Evolutionary conservation across 164 flowering plant genomes (phyloP).

Genomic region (Dillenia turbinata): DNA sequence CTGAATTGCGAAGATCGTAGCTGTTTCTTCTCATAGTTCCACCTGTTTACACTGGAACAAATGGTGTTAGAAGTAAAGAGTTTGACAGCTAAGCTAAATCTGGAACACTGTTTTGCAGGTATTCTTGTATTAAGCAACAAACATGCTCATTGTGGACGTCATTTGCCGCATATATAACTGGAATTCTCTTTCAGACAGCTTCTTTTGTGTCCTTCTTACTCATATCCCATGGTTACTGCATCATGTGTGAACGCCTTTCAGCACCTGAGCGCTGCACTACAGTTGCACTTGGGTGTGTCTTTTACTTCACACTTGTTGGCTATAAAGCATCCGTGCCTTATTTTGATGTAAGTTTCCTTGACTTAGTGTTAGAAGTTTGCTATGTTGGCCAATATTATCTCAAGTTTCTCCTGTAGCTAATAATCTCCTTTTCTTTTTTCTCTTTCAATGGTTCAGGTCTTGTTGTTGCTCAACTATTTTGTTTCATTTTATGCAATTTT

Average conservation of each 20-base stretch:
- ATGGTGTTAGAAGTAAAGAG: too few species aligned
- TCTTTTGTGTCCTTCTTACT: slow-evolving; percentile 75
- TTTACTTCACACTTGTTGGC: slow-evolving; percentile 84
- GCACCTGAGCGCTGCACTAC: slow-evolving; percentile 63
- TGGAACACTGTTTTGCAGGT: slow-evolving; percentile 44
- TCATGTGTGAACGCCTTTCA: slow-evolving; percentile 80
- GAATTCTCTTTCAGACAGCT: slow-evolving; percentile 85
- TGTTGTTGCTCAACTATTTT: slow-evolving; percentile 67
- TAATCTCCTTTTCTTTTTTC: background rate
- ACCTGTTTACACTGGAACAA: too few species aligned
- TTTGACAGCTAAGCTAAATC: too few species aligned
- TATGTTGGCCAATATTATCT: background rate
- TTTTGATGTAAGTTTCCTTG: slow-evolving; percentile 61
- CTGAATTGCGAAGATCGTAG: too few species aligned
- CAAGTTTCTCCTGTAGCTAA: background rate
- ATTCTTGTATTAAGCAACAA: slow-evolving; percentile 67
- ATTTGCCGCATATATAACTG: slow-evolving; percentile 84
- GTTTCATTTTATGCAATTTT: slow-evolving; percentile 74
- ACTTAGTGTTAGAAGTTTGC: too few species aligned
- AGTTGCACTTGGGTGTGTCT: slow-evolving; percentile 71
- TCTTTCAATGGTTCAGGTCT: slow-evolving; percentile 39
- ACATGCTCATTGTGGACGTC: slow-evolving; percentile 95
- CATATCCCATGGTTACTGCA: slow-evolving; percentile 88
- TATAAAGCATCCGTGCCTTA: slow-evolving; percentile 84
- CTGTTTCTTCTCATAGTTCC: background rate